Evolutionary conservation across 140 eudicot genomes (phyloP).

Genomic region (Eryngium alpinum): DNA sequence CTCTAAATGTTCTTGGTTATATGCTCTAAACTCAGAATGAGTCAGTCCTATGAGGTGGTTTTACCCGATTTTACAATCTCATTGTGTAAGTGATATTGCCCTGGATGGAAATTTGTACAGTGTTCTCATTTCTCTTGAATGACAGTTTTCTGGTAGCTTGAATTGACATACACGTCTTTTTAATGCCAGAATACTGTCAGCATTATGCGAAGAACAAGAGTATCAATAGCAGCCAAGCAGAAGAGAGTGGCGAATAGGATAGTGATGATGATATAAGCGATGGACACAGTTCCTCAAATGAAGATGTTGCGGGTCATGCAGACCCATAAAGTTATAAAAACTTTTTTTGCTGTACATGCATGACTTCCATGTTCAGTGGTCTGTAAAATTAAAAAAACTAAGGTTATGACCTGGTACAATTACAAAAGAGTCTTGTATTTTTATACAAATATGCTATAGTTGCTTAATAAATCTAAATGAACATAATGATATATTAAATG

Average conservation of each 20-base stretch:
- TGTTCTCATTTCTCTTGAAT: not conserved
- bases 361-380: slow-evolving; percentile 35
- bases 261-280: slow-evolving; percentile 63
- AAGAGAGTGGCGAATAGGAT: slow-evolving; percentile 60
- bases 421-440: slow-evolving; percentile 15
- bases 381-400: slow-evolving; percentile 32
- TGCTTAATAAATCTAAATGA: slow-evolving; percentile 15
- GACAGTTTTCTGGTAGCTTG: not conserved
- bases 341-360: slow-evolving; percentile 13
- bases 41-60: too few relatives aligned
- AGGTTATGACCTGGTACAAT: too few relatives aligned
- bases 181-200: slow-evolving; percentile 62
- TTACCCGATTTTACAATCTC: not conserved
- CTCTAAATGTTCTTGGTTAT: not conserved
- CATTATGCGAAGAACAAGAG: slow-evolving; percentile 74
- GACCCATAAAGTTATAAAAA: slow-evolving; percentile 35
- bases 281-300: slow-evolving; percentile 60
- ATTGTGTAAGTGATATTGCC: not conserved
- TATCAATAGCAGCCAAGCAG: slow-evolving; percentile 31
- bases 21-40: not conserved
- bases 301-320: slow-evolving; percentile 52
- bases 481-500: too few relatives aligned
- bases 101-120: not conserved
- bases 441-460: not conserved
- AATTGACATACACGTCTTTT: not conserved